These are phyloP conservation scores for Neoboletus subvelutipes DNA, from an alignment of 768 basidiomycete genomes.

Conservation along the genomic window DNA sequence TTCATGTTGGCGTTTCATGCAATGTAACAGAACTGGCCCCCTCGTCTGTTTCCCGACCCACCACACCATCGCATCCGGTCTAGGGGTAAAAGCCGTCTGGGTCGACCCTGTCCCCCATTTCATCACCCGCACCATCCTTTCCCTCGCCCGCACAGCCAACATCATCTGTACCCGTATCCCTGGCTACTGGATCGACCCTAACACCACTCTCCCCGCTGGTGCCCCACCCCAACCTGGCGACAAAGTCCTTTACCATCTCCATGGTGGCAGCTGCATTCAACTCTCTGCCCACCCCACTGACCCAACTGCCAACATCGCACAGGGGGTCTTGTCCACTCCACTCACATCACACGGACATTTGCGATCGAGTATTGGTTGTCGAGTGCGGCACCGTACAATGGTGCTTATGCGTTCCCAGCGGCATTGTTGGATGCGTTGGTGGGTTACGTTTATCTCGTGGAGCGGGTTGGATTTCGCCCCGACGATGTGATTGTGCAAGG, in stretches of 20 bases:
- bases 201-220: slow-evolving; percentile 15
- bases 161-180: slow-evolving; percentile 31
- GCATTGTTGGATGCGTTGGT: slow-evolving; percentile 52
- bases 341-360: slow-evolving; percentile 30
- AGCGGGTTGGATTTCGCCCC: slow-evolving; percentile 41
- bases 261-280: slow-evolving; percentile 32
- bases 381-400: slow-evolving; percentile 25
- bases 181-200: slow-evolving; percentile 38
- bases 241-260: slow-evolving; percentile 35
- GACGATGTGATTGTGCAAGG: slow-evolving; percentile 46
- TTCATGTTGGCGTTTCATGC: not conserved
- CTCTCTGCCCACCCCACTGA: slow-evolving; percentile 30
- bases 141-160: slow-evolving; percentile 28
- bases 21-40: slow-evolving; percentile 17
- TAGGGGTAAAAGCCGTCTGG: slow-evolving; percentile 35
- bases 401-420: slow-evolving; percentile 48
- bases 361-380: slow-evolving; percentile 51
- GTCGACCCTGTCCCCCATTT: slow-evolving; percentile 34
- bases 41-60: slow-evolving; percentile 24
- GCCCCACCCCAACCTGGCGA: slow-evolving; percentile 28
- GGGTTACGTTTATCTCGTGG: slow-evolving; percentile 50
- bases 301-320: slow-evolving; percentile 24
- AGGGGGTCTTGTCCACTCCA: slow-evolving; percentile 16
- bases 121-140: slow-evolving; percentile 31
- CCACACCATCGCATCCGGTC: slow-evolving; percentile 18